A percentile compares a stretch with the other conserved stretches of the same genome.
phyloP scores from a whole-genome alignment of 352 stramenopile genomes.

The Globisporangium acanthophoron region DNA sequence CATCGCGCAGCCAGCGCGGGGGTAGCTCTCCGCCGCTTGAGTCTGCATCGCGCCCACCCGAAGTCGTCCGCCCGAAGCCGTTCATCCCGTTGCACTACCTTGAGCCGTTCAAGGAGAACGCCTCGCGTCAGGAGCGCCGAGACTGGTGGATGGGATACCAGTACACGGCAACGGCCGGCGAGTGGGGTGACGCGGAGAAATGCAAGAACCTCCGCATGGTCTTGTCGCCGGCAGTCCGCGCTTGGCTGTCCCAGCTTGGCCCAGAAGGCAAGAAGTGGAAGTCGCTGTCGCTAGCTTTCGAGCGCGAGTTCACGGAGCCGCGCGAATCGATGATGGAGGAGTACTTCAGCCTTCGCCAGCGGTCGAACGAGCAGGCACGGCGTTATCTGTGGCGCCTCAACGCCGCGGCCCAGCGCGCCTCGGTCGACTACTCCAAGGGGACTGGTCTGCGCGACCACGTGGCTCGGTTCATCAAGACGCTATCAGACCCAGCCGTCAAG shows the following conservation, averaged over 20 bases:
- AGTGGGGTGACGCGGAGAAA: not conserved
- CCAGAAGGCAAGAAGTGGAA: not conserved
- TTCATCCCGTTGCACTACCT: not conserved
- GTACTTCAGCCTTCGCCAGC: not conserved
- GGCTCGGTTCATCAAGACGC: not conserved
- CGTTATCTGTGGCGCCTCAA: slow-evolving; percentile 4
- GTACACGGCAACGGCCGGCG: not conserved
- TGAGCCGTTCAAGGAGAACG: not conserved
- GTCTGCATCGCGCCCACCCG: too few species aligned
- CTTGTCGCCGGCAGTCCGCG: not conserved
- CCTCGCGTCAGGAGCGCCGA: not conserved
- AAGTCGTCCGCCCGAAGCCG: too few species aligned
- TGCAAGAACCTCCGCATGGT: not conserved
- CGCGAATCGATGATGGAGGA: not conserved
- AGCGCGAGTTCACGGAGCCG: not conserved
- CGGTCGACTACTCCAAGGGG: not conserved
- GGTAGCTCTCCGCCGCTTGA: too few species aligned
- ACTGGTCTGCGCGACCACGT: not conserved
- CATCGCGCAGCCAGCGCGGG: too few species aligned
- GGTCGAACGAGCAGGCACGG: not conserved
- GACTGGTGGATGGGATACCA: not conserved
- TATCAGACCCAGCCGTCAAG: not conserved
- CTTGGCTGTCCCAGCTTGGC: not conserved
- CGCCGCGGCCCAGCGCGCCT: not conserved
- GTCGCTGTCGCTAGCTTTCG: not conserved